A percentile compares a stretch with the other conserved stretches of the same genome.
Evolutionary conservation across 257 asterid genomes (phyloP).

Genomic region (Vinca minor): DNA sequence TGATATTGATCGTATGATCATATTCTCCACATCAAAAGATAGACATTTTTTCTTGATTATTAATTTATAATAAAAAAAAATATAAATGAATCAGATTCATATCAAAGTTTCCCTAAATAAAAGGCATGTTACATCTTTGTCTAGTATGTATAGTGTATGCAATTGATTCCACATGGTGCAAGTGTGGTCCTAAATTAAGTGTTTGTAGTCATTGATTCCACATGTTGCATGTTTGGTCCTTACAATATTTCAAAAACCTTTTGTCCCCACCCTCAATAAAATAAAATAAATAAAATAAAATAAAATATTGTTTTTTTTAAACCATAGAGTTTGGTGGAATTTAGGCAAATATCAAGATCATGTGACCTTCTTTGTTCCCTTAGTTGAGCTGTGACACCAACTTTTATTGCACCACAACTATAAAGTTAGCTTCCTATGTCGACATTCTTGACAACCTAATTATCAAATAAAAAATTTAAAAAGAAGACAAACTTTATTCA

Average conservation of each 20-base stretch:
- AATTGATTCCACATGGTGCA: conserved; percentile 5
- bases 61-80: no score
- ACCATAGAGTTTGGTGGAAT: conserved; percentile 8
- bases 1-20: no score
- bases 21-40: no score
- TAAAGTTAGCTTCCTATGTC: conserved; percentile 6
- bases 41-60: no score
- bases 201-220: neutral
- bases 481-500: no score
- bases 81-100: no score
- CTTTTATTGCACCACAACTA: conserved; percentile 10
- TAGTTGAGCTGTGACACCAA: conserved; percentile 50
- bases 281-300: neutral
- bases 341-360: conserved; percentile 26
- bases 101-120: no score
- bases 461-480: neutral
- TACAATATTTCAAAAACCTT: neutral
- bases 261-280: no score
- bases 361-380: conserved; percentile 13
- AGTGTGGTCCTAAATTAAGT: conserved; percentile 1
- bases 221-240: conserved; percentile 4
- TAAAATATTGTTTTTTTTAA: neutral
- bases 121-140: neutral
- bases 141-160: neutral
- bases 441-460: neutral